A percentile compares a stretch with the other conserved stretches of the same genome.
These are phyloP conservation scores for Aspergillus tubingensis DNA, from an alignment of 2,329 filamentous ascomycete species.

Conservation along the genomic window DNA sequence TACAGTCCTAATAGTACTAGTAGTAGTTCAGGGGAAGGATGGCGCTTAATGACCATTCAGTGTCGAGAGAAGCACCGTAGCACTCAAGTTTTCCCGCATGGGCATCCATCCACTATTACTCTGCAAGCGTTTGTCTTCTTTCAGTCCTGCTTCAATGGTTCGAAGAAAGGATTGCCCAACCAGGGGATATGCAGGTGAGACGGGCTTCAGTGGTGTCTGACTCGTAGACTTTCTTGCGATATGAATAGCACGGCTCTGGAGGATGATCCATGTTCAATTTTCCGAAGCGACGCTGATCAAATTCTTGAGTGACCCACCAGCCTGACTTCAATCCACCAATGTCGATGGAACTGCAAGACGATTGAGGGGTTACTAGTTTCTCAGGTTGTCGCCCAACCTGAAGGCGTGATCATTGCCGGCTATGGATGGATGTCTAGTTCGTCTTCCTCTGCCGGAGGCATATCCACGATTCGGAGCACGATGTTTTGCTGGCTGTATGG, in stretches of 20 bases:
- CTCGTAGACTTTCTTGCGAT: neutral
- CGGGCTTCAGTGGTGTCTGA: neutral
- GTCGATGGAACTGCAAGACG: too few species aligned
- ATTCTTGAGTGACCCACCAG: neutral
- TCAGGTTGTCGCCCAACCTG: too few species aligned
- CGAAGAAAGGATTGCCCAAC: neutral
- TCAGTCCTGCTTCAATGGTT: neutral
- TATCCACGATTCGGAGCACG: neutral
- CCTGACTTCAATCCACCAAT: neutral
- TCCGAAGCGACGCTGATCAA: constrained; percentile 2
- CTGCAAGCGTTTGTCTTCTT: too few species aligned
- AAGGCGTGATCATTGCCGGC: too few species aligned
- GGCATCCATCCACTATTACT: too few species aligned
- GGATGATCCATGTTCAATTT: neutral
- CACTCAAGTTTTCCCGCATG: neutral
- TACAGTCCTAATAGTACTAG: neutral
- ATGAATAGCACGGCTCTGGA: neutral
- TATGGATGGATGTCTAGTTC: too few species aligned
- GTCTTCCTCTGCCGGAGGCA: neutral
- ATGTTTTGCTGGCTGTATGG: neutral
- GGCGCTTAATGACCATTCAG: neutral
- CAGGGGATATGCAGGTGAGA: neutral
- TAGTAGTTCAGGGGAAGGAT: neutral
- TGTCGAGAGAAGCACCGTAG: neutral
- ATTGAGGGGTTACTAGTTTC: too few species aligned